Base-by-base conservation (phyloP, 768 basidiomycete genomes). In the Pulveroboletus sp. region DNA sequence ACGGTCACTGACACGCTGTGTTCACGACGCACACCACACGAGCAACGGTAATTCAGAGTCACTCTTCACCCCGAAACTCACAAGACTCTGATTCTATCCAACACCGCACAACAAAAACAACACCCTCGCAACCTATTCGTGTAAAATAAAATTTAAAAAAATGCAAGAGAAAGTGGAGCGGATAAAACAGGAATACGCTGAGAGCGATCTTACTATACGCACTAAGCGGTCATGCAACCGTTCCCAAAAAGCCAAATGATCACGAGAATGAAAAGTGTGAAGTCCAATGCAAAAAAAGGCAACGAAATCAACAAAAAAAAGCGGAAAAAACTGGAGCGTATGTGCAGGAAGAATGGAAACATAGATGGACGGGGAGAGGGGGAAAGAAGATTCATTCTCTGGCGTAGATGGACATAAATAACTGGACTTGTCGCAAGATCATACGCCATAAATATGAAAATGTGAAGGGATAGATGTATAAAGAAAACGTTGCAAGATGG, bases 331-430 rank as follows among this genome's bases (percentile, higher is more conserved):
- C n/a, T 21, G 17, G 40, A 43, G 10, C 13, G 38, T 54, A 44
- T 42, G 20, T 58, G 46, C 21, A 17, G 34, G 48, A 27, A 17
- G 25, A 29, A 32, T n/a, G 20, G 21, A 44, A 20, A 34, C n/a
- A 25, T 27, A 50, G 44, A 47, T 37, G 13, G 27, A 42, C 25
- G 40, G 21, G 13, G 12, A 23, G 13, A 8, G 19, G 16, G 5
- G n/a, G 20, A 39, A 35, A 35, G 14, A 19, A 20, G n/a, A 27
- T 43, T 38, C n/a, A n/a, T 54, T 29, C 48, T 44, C 35, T 19
- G 64, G 64, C 64, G 59, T 46, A 64, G 60, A 56, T 53, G 57
- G 57, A 62, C 64, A 58, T 66, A 68, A 54, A 68, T 66, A 68
- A 37, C 40, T 44, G 12, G 34, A 21, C 19, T 33, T 40, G 57